Evolutionary conservation across 1,284 basidiomycete genomes (phyloP), one percentile per base, ranked within the genome.

Genomic region (Xanthoconium separans): DNA sequence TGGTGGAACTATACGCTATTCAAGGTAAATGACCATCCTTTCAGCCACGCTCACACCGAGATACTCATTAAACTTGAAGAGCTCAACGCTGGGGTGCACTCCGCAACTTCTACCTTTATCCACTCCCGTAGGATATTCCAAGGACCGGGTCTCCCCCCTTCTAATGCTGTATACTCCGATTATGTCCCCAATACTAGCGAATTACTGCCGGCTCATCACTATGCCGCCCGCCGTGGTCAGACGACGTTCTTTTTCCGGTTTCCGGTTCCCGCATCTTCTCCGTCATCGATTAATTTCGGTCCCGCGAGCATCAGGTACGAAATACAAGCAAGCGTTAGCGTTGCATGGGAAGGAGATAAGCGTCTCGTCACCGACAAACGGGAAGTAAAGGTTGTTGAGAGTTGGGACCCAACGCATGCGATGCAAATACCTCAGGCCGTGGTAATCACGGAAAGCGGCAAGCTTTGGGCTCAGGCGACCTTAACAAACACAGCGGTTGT

Each of bases 171-270:
- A 0, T 76, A 85, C 55, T 75, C 82, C 0, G 66, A 71, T 51
- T 39, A 68, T 52, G 71, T 80, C 61, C 79, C 82, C 1, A 65
- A 70, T 5, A 75, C 81, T 15, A 82, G 77, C 3, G 80, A 83
- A 54, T 77, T 80, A 3, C 70, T 90, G 6, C 87, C 87, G 0
- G 73, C 76, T 0, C 71, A 82, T 53, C 84, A 90, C 63, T 78
- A 84, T 63, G 81, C 81, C 51, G 89, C 88, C 7, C 80, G 85
- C 15, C 79, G 82, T 46, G 89, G 89, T 1, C 73, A 76, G 30
- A 87, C 87, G 0, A 87, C 84, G 0, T 91, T 91, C 70, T 77
- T 89, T 48, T 91, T 91, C 68, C 79, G 78, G 13, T 79, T 91
- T 45, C 84, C 84, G 6, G 59, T 90, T 2, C 89, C 88, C 2